A percentile compares a stretch with the other conserved stretches of the same genome.
Evolutionary conservation across 257 asterid genomes (phyloP).

Genomic region (Ophiorrhiza pumila): DNA sequence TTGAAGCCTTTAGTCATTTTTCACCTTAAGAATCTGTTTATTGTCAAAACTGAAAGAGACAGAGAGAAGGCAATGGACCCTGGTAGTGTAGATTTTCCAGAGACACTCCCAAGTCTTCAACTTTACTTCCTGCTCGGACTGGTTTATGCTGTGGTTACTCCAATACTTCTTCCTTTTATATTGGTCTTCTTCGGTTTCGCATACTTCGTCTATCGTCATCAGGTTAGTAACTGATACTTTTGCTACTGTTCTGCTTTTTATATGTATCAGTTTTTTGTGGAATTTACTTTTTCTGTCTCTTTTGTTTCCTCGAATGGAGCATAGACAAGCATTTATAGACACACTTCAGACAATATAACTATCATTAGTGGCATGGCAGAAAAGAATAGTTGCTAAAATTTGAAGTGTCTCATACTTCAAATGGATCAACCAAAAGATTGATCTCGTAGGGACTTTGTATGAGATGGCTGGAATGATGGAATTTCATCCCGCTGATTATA

Average conservation of each 20-base stretch:
- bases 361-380: background rate
- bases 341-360: background rate
- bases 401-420: background rate
- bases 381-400: background rate
- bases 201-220: constrained; percentile 90
- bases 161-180: constrained; percentile 91
- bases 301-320: background rate
- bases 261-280: background rate
- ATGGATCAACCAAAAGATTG: background rate
- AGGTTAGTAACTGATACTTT: constrained; percentile 39
- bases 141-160: constrained; percentile 88
- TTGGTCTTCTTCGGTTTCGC: constrained; percentile 90
- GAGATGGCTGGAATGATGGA: background rate
- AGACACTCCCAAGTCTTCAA: constrained; percentile 81
- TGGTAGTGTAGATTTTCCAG: constrained; percentile 71
- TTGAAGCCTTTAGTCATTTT: constrained; percentile 67
- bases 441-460: background rate
- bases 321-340: background rate
- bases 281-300: background rate
- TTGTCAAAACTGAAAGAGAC: constrained; percentile 92
- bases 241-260: background rate
- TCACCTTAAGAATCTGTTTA: constrained; percentile 79
- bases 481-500: background rate
- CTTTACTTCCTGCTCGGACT: constrained; percentile 85
- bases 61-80: constrained; percentile 83